These are phyloP conservation scores for Vicia faba DNA, from an alignment of 306 rosid genomes.

Conservation along the genomic window DNA sequence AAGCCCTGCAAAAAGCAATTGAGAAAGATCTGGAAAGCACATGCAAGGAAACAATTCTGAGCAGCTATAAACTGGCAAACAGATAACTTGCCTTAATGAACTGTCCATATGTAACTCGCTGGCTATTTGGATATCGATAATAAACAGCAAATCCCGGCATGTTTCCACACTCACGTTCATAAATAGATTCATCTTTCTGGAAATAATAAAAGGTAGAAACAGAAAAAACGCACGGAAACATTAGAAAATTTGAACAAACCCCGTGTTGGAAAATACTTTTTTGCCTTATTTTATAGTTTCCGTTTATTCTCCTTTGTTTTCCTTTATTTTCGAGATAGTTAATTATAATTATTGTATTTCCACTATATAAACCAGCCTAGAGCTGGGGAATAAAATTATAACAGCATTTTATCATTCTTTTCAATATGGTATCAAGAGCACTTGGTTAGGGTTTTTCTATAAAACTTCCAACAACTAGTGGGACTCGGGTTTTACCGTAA, in stretches of 20 bases:
- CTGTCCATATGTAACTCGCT: constrained; percentile 90
- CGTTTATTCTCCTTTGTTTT: too few species aligned
- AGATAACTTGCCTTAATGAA: constrained; percentile 79
- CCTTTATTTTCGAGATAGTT: too few species aligned
- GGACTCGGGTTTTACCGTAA: too few species aligned
- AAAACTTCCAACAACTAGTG: too few species aligned
- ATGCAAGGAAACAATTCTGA: constrained; percentile 21
- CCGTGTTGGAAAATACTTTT: too few species aligned
- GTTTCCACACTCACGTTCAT: constrained; percentile 98
- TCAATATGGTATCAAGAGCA: too few species aligned
- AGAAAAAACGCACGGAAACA: background rate
- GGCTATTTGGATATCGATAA: constrained; percentile 92
- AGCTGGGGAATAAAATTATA: too few species aligned
- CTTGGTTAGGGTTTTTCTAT: too few species aligned
- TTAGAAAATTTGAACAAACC: background rate
- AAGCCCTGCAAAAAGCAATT: constrained; percentile 7
- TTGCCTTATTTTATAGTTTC: too few species aligned
- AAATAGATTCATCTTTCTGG: constrained; percentile 95
- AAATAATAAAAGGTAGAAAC: constrained; percentile 16
- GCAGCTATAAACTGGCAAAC: constrained; percentile 30
- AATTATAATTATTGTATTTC: too few species aligned
- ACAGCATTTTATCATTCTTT: too few species aligned
- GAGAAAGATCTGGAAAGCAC: constrained; percentile 21
- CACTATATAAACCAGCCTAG: too few species aligned
- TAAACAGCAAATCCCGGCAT: constrained; percentile 99